phyloP scores from a whole-genome alignment of 768 basidiomycete genomes.

The Tylopilus felleus region DNA sequence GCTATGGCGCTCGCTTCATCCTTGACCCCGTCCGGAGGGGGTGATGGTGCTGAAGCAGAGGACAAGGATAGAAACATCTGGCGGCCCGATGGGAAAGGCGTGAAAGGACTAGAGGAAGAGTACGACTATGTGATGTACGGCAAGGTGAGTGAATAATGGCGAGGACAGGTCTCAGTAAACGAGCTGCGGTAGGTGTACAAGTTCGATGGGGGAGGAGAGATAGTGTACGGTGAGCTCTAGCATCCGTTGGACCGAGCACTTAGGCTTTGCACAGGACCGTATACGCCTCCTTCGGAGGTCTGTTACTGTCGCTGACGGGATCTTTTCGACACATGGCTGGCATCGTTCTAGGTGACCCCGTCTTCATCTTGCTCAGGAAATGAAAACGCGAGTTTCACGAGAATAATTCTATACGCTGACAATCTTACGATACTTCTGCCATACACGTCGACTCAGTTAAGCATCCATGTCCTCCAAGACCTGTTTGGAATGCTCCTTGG shows the following conservation, averaged over 20 bases:
- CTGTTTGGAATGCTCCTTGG: constrained; percentile 21
- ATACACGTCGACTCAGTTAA: neutral
- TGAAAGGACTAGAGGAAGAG: constrained; percentile 83
- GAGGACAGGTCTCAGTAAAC: neutral
- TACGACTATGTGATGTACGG: constrained; percentile 99
- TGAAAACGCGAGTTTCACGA: constrained; percentile 31
- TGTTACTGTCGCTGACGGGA: constrained; percentile 91
- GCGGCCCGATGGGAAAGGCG: constrained; percentile 82
- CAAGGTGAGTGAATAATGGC: constrained; percentile 53
- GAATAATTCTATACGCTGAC: neutral
- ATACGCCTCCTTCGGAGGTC: constrained; percentile 94
- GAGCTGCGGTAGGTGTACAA: constrained; percentile 75
- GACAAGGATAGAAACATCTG: constrained; percentile 79
- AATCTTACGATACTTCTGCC: constrained; percentile 6
- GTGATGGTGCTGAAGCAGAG: constrained; percentile 52
- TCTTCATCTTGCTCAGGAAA: constrained; percentile 85
- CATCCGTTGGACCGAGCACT: neutral
- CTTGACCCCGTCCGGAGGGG: constrained; percentile 51
- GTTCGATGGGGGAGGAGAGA: constrained; percentile 85
- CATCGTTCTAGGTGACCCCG: constrained; percentile 89
- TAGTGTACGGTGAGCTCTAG: constrained; percentile 53
- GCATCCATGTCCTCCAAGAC: constrained; percentile 7
- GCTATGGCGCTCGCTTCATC: constrained; percentile 86
- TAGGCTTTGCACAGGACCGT: constrained; percentile 60
- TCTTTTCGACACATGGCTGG: constrained; percentile 88